These are phyloP conservation scores for Thuidium tamariscinum DNA, from an alignment of 225 moss, liverwort and hornwort genomes.

Conservation along the genomic window DNA sequence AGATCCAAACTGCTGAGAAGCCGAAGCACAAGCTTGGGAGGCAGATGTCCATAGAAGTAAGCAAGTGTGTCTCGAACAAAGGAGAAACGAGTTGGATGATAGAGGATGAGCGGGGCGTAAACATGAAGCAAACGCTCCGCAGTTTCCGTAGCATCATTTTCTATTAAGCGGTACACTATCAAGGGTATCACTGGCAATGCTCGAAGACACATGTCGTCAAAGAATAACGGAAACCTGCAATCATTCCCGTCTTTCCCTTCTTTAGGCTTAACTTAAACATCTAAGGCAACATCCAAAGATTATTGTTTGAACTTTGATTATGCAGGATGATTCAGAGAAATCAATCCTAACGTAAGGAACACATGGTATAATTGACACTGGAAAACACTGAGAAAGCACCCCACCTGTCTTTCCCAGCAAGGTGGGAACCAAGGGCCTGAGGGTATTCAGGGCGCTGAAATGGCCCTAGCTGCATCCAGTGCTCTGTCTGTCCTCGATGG, in stretches of 20 bases:
- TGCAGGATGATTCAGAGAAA: background rate
- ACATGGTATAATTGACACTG: background rate
- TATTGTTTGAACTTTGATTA: background rate
- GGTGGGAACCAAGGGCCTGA: slow-evolving; percentile 89
- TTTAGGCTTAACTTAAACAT: background rate
- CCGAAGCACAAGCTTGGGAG: slow-evolving; percentile 75
- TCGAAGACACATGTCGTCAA: slow-evolving; percentile 93
- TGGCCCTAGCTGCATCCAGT: slow-evolving; percentile 81
- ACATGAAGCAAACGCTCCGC: slow-evolving; percentile 71
- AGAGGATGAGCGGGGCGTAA: slow-evolving; percentile 64
- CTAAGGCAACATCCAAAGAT: background rate
- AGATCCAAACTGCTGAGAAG: slow-evolving; percentile 82
- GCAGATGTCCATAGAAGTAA: slow-evolving; percentile 90
- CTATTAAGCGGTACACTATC: slow-evolving; percentile 85
- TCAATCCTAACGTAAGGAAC: background rate
- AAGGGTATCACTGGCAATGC: slow-evolving; percentile 89
- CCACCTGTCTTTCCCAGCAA: slow-evolving; percentile 92
- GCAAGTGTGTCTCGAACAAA: slow-evolving; percentile 93
- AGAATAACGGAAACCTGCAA: slow-evolving; percentile 82
- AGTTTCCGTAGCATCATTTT: slow-evolving; percentile 96
- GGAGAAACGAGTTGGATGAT: slow-evolving; percentile 81
- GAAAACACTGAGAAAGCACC: background rate
- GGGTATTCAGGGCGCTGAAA: slow-evolving; percentile 84
- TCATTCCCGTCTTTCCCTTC: background rate
- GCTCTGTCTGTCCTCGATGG: slow-evolving; percentile 55